Evolutionary conservation across 2,329 filamentous ascomycete species (phyloP).

Genomic region (Pezicula rhizophila): DNA sequence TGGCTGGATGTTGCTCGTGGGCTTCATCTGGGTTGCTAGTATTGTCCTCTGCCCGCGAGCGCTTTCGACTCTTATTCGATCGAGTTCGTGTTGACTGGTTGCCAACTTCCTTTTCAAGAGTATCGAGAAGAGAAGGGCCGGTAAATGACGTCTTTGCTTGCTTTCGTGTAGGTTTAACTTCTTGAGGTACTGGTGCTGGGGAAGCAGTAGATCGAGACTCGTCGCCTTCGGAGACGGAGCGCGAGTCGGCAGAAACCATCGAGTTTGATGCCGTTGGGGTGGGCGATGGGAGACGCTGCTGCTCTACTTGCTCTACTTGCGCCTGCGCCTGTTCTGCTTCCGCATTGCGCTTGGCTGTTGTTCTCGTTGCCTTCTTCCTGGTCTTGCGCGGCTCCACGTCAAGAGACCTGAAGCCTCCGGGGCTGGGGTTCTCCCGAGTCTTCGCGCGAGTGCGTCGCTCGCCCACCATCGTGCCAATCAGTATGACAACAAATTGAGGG

Average conservation of each 20-base stretch:
- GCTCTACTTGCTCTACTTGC: background rate
- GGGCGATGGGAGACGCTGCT: background rate
- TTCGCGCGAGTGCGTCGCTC: conserved; percentile 3
- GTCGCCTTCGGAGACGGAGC: background rate
- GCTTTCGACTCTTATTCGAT: background rate
- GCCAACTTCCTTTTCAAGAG: background rate
- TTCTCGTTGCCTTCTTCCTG: background rate
- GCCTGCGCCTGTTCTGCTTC: too few relatives aligned
- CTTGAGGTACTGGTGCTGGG: background rate
- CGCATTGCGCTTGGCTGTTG: background rate
- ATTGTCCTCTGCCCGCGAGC: background rate
- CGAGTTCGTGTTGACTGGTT: background rate
- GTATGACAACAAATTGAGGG: background rate
- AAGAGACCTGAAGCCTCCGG: conserved; percentile 1
- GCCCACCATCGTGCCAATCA: background rate
- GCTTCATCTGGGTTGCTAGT: background rate
- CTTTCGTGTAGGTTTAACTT: too few relatives aligned
- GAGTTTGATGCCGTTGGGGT: background rate
- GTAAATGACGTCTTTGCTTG: background rate
- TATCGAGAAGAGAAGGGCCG: background rate
- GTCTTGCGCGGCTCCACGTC: background rate
- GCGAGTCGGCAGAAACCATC: background rate
- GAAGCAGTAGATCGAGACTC: conserved; percentile 1
- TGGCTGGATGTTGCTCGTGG: background rate
- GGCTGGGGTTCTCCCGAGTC: conserved; percentile 2